Evolutionary conservation across 441 rosid species (phyloP).

Genomic region (Jatropha multifida): DNA sequence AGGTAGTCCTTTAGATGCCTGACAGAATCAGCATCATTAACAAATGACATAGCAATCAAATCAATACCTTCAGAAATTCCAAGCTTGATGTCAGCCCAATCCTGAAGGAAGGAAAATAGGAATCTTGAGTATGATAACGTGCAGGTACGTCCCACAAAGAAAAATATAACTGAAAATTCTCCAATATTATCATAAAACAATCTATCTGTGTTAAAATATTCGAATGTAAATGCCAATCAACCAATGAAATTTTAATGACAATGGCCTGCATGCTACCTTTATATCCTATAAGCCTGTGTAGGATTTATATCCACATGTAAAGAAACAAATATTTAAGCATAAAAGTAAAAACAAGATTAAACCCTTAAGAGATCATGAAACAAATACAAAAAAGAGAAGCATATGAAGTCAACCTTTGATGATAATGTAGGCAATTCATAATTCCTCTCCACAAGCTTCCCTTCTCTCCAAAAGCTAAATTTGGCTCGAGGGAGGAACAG

Average conservation of each 20-base stretch:
- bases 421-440: conserved; percentile 56
- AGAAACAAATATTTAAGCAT: neutral
- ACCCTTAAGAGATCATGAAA: neutral
- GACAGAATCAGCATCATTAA: conserved; percentile 53
- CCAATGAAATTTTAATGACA: neutral
- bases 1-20: conserved; percentile 50
- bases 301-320: neutral
- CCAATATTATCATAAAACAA: neutral
- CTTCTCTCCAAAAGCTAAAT: conserved; percentile 69
- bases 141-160: neutral
- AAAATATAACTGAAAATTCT: neutral
- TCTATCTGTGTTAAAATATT: neutral
- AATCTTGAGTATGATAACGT: neutral
- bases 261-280: neutral
- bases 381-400: neutral
- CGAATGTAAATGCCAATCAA: neutral
- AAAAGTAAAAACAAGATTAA: conserved; percentile 1
- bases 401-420: conserved; percentile 40
- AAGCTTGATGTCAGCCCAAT: conserved; percentile 65
- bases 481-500: conserved; percentile 66
- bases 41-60: conserved; percentile 64
- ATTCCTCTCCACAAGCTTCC: conserved; percentile 44
- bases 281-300: neutral
- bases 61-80: conserved; percentile 67
- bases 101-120: conserved; percentile 32